These are phyloP conservation scores for Candida tunisiensis DNA, from an alignment of 1,139 yeast species.

Conservation along the genomic window DNA sequence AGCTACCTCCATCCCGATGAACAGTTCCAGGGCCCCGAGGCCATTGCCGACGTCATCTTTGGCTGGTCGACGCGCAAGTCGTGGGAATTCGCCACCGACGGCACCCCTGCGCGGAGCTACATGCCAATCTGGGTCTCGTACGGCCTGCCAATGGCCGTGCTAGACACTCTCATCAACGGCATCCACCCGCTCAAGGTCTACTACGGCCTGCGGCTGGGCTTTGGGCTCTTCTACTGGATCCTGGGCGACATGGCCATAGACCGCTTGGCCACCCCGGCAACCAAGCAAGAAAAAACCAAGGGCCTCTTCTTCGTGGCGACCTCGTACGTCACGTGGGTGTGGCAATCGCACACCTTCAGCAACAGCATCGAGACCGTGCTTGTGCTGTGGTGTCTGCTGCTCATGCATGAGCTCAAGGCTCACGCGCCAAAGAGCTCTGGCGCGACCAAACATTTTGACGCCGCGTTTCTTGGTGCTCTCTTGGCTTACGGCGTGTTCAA, in stretches of 20 bases:
- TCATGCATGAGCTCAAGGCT: conserved; percentile 18
- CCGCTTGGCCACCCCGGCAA: conserved; percentile 32
- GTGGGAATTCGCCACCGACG: conserved; percentile 63
- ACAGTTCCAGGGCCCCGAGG: conserved; percentile 79
- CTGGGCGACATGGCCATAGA: conserved; percentile 31
- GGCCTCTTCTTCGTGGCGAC: conserved; percentile 52
- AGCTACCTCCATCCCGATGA: conserved; percentile 97
- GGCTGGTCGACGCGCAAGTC: conserved; percentile 42
- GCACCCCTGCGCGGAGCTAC: conserved; percentile 58
- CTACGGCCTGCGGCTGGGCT: conserved; percentile 39
- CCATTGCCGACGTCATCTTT: conserved; percentile 33
- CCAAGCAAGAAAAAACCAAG: conserved; percentile 47
- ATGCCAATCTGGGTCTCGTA: conserved; percentile 53
- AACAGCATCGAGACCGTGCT: conserved; percentile 71
- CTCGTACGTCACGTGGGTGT: conserved; percentile 63
- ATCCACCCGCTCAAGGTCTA: conserved; percentile 27
- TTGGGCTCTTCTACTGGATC: conserved; percentile 42
- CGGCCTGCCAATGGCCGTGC: conserved; percentile 36
- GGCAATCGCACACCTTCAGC: conserved; percentile 79
- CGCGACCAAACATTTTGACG: conserved; percentile 14
- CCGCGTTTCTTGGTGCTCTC: conserved; percentile 32
- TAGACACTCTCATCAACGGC: conserved; percentile 10
- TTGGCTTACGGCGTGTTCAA: conserved; percentile 62
- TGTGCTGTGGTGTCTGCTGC: conserved; percentile 36
- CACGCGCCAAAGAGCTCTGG: conserved; percentile 8